Conservation (phyloP, 108 stramenopile genomes). For the Cylindrotheca closterium region DNA sequence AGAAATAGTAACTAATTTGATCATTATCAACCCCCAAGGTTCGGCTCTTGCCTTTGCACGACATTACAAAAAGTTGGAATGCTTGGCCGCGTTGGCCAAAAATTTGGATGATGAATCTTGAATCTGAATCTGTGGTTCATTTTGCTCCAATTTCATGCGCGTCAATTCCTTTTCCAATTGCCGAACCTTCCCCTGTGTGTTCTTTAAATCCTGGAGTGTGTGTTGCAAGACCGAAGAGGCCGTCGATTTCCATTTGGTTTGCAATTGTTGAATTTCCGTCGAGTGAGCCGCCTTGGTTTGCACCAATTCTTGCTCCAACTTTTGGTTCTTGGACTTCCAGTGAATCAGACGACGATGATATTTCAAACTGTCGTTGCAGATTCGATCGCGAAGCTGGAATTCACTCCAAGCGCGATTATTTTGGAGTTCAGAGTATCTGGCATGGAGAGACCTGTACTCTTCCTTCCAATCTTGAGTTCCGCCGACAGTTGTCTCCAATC, state of each 20-base stretch:
- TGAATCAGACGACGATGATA: constrained; percentile 25
- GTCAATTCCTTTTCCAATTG: constrained; percentile 1
- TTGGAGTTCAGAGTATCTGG: constrained; percentile 15
- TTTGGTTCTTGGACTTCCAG: constrained; percentile 16
- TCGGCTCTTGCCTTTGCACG: neutral
- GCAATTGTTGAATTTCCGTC: neutral
- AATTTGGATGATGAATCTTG: neutral
- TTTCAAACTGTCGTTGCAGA: constrained; percentile 31
- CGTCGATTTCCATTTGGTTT: neutral
- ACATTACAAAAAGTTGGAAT: neutral
- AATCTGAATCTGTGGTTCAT: neutral
- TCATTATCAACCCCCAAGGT: too few relatives aligned
- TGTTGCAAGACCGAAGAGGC: neutral
- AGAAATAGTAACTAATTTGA: too few relatives aligned
- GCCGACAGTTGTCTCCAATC: neutral
- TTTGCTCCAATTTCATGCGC: neutral
- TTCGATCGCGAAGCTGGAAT: constrained; percentile 36
- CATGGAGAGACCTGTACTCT: constrained; percentile 14
- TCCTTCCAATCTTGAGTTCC: constrained; percentile 4
- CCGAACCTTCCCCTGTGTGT: neutral
- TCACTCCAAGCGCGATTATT: constrained; percentile 27
- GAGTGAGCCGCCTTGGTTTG: neutral
- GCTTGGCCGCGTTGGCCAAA: neutral
- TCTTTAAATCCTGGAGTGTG: neutral
- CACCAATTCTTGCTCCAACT: neutral